Conservation (phyloP, 352 stramenopile species). For the Elongisporangium anandrum region DNA sequence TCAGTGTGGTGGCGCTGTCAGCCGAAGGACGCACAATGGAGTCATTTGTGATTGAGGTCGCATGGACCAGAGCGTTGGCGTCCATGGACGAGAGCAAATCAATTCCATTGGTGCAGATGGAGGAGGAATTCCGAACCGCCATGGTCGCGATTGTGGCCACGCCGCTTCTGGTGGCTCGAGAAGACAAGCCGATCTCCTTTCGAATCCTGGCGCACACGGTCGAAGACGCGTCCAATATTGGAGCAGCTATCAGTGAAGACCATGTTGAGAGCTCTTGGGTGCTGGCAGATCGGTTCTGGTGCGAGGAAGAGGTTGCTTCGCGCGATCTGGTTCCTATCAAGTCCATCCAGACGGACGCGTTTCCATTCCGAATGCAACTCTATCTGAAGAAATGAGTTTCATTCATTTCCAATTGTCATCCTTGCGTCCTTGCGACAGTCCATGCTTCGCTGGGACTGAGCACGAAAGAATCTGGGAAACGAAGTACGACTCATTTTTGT, state of each 20-base stretch:
- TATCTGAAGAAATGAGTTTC: slow-evolving; percentile 34
- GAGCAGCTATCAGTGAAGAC: slow-evolving; percentile 32
- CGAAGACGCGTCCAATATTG: slow-evolving; percentile 32
- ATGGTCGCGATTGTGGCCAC: slow-evolving; percentile 55
- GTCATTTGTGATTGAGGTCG: slow-evolving; percentile 52
- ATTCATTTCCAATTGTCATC: too few species aligned
- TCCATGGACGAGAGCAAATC: slow-evolving; percentile 17
- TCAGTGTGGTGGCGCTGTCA: slow-evolving; percentile 53
- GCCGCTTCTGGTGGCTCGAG: slow-evolving; percentile 7
- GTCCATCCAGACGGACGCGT: slow-evolving; percentile 22
- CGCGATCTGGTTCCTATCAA: slow-evolving; percentile 42
- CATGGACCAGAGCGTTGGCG: slow-evolving; percentile 19
- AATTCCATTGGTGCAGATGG: slow-evolving; percentile 42
- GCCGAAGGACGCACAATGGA: slow-evolving; percentile 35
- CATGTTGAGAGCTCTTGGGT: slow-evolving; percentile 64
- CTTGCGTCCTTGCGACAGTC: slow-evolving; percentile 7
- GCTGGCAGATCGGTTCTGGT: slow-evolving; percentile 51
- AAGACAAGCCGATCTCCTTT: slow-evolving; percentile 36
- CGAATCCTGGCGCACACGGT: slow-evolving; percentile 61
- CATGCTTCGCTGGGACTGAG: not conserved
- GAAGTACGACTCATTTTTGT: slow-evolving; percentile 13
- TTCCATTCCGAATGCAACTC: slow-evolving; percentile 53
- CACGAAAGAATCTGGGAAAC: too few species aligned
- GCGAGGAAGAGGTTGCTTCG: slow-evolving; percentile 20
- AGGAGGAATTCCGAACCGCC: slow-evolving; percentile 54